These are phyloP conservation scores for Amoeboaphelidium protococcarum DNA, from an alignment of 371 early-diverging fungal genomes.

Conservation along the genomic window DNA sequence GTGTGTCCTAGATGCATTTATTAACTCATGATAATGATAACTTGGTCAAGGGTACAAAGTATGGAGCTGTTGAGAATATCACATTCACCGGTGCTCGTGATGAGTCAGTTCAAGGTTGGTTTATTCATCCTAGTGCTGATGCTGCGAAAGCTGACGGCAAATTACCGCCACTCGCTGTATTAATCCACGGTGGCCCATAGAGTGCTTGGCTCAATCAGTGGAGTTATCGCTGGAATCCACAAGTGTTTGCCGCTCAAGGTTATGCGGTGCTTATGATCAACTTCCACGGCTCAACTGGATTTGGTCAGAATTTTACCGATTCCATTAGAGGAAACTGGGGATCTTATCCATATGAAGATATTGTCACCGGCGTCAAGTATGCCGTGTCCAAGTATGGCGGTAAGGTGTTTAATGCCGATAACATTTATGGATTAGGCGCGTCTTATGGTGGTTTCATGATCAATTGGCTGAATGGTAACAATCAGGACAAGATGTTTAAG, in stretches of 20 bases:
- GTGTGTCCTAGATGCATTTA: neutral
- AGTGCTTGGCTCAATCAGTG: slow-evolving; percentile 35
- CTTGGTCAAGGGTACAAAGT: neutral
- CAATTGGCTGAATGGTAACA: slow-evolving; percentile 35
- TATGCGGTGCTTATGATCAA: slow-evolving; percentile 49
- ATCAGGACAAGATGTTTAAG: slow-evolving; percentile 33
- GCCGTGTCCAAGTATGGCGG: slow-evolving; percentile 23
- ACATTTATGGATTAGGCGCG: slow-evolving; percentile 42
- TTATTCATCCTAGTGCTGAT: slow-evolving; percentile 42
- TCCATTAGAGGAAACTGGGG: slow-evolving; percentile 50
- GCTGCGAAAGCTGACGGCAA: slow-evolving; percentile 21
- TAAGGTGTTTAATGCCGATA: slow-evolving; percentile 27
- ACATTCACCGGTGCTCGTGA: slow-evolving; percentile 32
- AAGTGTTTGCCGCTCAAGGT: slow-evolving; percentile 41
- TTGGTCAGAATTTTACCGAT: slow-evolving; percentile 44
- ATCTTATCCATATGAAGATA: slow-evolving; percentile 35
- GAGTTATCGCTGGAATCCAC: slow-evolving; percentile 43
- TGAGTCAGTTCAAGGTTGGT: slow-evolving; percentile 37
- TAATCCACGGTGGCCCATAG: slow-evolving; percentile 70
- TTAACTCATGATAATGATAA: neutral
- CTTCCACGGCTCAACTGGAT: slow-evolving; percentile 53
- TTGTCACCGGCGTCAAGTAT: slow-evolving; percentile 41
- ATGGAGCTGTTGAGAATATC: slow-evolving; percentile 21
- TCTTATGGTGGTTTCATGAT: slow-evolving; percentile 64
- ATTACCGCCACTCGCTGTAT: slow-evolving; percentile 45